Evolutionary conservation across 176 grass and related monocot genomes (phyloP), one percentile per base, ranked within the genome.

Genomic region (Triticum urartu): DNA sequence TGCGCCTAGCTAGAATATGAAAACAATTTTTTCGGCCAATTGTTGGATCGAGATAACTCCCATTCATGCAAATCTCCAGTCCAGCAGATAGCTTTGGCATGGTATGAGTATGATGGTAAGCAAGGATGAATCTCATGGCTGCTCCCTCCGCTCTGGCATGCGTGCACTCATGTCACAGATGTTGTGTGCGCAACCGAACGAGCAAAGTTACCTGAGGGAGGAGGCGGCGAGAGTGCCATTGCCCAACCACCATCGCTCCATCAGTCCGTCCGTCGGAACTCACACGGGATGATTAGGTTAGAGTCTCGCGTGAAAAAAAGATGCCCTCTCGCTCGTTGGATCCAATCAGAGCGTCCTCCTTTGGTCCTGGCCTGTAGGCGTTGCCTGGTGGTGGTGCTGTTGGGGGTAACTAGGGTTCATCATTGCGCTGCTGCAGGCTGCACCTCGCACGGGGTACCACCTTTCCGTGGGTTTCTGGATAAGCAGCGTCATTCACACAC

Each of bases 131-230:
- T 64, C 52, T 33, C 17, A 40, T 38, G 13, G 3, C 42, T 34
- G 9, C 63, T 77, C 11, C 15, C 43, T 12, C 43, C 43, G 33
- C 34, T 21, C 79, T 54, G 77, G 85, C 45, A 63, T 12, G 61
- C 26, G 40, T 40, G 9, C 35, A 33, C 24, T 70, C 58, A 56
- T 14, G 24, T 79, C 89, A 84, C 76, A 38, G 58, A 34, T 87
- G 61, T 79, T 70, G 87, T 87, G 84, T 89, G 91, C 68, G 50
- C 80, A 75, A 90, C 88, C 91, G 24, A 88, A 74, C 88, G n/a
- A 40, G 81, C 67, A 72, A n/a, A 30, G 71, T 18, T 21, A 33
- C 33, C 12, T 39, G 43, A 79, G 28, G 69, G 14, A 14, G 60
- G 9, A 52, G 48, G 45, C 15, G 84, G 87, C 77, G 47, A 73